Conservation (phyloP, 805 yeast genomes). For the Wickerhamomyces rabaulensis region DNA sequence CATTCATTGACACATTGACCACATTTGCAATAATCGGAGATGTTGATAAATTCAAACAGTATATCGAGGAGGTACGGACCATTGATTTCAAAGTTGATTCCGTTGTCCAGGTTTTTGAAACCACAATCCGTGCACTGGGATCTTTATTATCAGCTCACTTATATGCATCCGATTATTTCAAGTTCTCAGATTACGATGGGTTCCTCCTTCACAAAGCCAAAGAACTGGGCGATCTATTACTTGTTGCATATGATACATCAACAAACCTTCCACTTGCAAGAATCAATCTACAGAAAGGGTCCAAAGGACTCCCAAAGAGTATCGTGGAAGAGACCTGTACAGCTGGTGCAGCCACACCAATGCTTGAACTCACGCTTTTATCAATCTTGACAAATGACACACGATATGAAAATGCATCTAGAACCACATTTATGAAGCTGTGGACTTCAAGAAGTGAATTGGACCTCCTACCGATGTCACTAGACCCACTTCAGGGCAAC, state of each 20-base stretch:
- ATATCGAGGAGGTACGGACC: slow-evolving; percentile 33
- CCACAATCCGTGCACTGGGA: slow-evolving; percentile 77
- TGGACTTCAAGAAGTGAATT: slow-evolving; percentile 64
- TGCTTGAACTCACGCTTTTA: slow-evolving; percentile 73
- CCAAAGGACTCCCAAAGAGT: slow-evolving; percentile 35
- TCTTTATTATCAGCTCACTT: slow-evolving; percentile 77
- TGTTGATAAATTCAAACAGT: slow-evolving; percentile 44
- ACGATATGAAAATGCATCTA: slow-evolving; percentile 58
- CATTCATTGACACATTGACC: slow-evolving; percentile 76
- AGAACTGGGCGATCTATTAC: slow-evolving; percentile 66
- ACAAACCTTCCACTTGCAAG: slow-evolving; percentile 76
- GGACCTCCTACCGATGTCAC: slow-evolving; percentile 72
- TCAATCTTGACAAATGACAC: slow-evolving; percentile 73
- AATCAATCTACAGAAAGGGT: slow-evolving; percentile 58
- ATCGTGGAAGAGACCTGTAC: slow-evolving; percentile 68
- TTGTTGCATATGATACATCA: slow-evolving; percentile 63
- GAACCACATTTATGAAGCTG: slow-evolving; percentile 56
- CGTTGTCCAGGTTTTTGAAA: slow-evolving; percentile 83
- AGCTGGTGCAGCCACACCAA: slow-evolving; percentile 82
- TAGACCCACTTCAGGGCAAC: slow-evolving; percentile 51
- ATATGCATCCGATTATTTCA: slow-evolving; percentile 40
- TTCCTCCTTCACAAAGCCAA: slow-evolving; percentile 64
- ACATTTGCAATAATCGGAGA: slow-evolving; percentile 72
- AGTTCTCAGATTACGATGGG: slow-evolving; percentile 54
- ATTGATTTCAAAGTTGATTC: slow-evolving; percentile 56